Evolutionary conservation across 2,329 filamentous ascomycete genomes (phyloP).

Genomic region (Verticillium longisporum): DNA sequence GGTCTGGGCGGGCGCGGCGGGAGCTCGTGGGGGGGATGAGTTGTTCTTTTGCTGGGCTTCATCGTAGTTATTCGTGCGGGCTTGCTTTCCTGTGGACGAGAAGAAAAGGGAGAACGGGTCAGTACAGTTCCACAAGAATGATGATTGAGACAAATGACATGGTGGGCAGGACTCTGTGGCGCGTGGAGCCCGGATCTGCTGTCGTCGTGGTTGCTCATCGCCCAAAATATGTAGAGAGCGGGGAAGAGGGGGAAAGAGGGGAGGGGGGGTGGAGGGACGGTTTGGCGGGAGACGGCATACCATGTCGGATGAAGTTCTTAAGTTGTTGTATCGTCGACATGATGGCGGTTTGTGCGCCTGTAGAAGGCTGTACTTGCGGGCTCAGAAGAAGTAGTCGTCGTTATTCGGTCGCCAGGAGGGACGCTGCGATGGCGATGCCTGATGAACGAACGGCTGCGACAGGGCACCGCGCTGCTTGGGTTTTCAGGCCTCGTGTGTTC

Average conservation of each 20-base stretch:
- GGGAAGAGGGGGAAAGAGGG: neutral
- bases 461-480: too few species aligned
- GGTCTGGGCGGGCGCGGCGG: neutral
- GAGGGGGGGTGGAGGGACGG: neutral
- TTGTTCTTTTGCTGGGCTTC: conserved; percentile 48
- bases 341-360: conserved; percentile 9
- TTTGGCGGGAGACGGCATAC: conserved; percentile 30
- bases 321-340: conserved; percentile 85
- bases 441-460: too few species aligned
- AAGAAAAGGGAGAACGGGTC: conserved; percentile 13
- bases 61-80: conserved; percentile 56
- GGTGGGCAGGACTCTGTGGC: neutral
- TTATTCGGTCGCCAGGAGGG: neutral
- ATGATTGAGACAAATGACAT: neutral
- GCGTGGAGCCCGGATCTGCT: neutral
- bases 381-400: neutral
- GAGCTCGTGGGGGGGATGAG: conserved; percentile 36
- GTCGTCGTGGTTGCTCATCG: neutral
- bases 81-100: conserved; percentile 67
- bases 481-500: neutral
- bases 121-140: neutral
- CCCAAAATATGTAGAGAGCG: neutral
- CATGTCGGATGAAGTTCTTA: conserved; percentile 97
- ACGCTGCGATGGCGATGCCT: too few species aligned
- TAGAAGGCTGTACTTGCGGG: neutral